These are phyloP conservation scores for Thalassiosira exigua DNA, from an alignment of 352 stramenopile species.

Conservation along the genomic window DNA sequence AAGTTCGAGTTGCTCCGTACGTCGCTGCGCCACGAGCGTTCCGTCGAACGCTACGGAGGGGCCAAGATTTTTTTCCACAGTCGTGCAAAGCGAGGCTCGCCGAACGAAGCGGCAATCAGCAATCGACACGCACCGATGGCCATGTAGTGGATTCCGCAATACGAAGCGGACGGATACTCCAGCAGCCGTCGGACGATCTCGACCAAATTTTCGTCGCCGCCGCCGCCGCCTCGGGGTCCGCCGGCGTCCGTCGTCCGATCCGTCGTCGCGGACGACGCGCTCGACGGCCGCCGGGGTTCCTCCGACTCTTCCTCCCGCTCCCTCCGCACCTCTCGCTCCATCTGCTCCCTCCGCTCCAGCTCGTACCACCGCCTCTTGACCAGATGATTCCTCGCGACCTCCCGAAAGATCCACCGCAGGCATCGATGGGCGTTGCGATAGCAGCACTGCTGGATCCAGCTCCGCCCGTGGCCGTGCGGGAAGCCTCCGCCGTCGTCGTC, in stretches of 20 bases:
- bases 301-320: background rate
- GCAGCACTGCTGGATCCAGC: slow-evolving; percentile 54
- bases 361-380: background rate
- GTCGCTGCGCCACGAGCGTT: no score
- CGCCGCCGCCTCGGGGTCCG: background rate
- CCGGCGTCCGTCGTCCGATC: background rate
- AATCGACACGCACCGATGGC: slow-evolving; percentile 26
- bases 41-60: no score
- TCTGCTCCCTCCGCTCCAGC: background rate
- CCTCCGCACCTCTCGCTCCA: background rate
- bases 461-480: slow-evolving; percentile 19
- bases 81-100: no score
- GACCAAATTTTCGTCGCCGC: slow-evolving; percentile 3
- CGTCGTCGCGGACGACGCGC: background rate
- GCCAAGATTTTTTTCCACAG: no score
- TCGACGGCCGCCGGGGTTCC: background rate
- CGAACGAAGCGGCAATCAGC: no score
- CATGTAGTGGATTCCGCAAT: slow-evolving; percentile 46
- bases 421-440: slow-evolving; percentile 46
- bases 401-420: slow-evolving; percentile 43
- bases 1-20: no score
- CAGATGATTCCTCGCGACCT: slow-evolving; percentile 33
- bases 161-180: slow-evolving; percentile 34
- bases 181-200: slow-evolving; percentile 41
- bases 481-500: background rate